Conservation (phyloP, 768 basidiomycete species). For the Rubroboletus satanas region DNA sequence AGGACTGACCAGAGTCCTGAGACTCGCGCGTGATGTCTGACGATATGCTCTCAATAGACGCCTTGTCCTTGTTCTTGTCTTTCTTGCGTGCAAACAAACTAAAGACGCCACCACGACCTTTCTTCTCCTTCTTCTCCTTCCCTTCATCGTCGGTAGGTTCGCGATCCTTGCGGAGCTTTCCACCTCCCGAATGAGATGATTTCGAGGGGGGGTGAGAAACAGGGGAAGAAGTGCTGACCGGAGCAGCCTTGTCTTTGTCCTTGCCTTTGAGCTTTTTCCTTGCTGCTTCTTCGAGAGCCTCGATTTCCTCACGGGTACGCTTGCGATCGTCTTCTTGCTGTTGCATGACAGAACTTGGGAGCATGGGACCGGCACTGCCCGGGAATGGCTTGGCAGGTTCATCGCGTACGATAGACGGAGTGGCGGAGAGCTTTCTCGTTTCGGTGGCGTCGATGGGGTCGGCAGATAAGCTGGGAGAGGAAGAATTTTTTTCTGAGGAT, state of each 20-base stretch:
- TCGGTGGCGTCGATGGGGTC: constrained; percentile 71
- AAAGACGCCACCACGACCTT: constrained; percentile 68
- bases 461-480: constrained; percentile 34
- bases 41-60: constrained; percentile 48
- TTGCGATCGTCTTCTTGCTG: constrained; percentile 53
- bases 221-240: constrained; percentile 26
- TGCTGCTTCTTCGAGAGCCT: constrained; percentile 41
- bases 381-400: constrained; percentile 28
- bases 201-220: constrained; percentile 22
- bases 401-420: constrained; percentile 71
- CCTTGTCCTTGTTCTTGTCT: constrained; percentile 66
- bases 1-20: constrained; percentile 61
- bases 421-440: constrained; percentile 73
- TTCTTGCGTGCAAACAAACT: constrained; percentile 75
- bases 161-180: constrained; percentile 45
- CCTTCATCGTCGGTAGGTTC: constrained; percentile 43
- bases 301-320: constrained; percentile 48
- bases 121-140: constrained; percentile 60
- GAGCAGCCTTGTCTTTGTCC: constrained; percentile 45
- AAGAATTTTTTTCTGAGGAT: constrained; percentile 25
- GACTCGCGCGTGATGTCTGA: constrained; percentile 49
- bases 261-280: constrained; percentile 49
- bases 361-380: constrained; percentile 25
- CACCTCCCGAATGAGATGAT: constrained; percentile 10
- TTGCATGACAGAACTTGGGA: constrained; percentile 39